Evolutionary conservation across 2,329 filamentous ascomycete genomes (phyloP).

Genomic region (Tolypocladium inflatum): DNA sequence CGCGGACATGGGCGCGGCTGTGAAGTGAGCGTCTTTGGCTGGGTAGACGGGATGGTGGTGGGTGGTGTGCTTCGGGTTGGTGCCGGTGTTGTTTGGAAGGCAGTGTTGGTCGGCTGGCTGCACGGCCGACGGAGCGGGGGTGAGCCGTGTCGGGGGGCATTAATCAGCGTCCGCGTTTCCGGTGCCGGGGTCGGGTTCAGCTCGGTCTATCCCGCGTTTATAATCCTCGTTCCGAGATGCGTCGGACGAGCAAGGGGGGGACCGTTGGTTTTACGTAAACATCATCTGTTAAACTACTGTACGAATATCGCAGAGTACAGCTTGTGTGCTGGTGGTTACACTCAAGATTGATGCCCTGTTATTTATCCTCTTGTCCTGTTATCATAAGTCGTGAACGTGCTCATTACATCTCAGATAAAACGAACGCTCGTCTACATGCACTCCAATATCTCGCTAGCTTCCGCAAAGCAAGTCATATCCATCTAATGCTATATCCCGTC

Average conservation of each 20-base stretch:
- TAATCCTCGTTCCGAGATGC: background rate
- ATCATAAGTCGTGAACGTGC: background rate
- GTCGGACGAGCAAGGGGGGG: background rate
- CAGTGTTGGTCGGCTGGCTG: background rate
- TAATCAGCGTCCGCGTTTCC: background rate
- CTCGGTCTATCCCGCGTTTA: background rate
- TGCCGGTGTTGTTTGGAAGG: too few relatives aligned
- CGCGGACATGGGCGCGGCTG: background rate
- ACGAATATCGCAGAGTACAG: too few relatives aligned
- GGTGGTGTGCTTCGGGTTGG: too few relatives aligned
- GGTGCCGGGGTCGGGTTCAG: background rate
- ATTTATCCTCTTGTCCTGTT: background rate
- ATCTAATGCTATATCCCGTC: background rate
- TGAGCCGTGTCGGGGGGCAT: background rate
- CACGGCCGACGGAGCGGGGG: background rate
- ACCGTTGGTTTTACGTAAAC: background rate
- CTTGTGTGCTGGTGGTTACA: too few relatives aligned
- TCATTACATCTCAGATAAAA: background rate
- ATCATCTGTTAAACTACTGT: background rate
- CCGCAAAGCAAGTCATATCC: background rate
- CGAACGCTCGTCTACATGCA: background rate
- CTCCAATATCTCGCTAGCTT: background rate
- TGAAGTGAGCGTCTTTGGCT: too few relatives aligned
- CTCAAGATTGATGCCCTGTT: too few relatives aligned
- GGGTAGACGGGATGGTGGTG: too few relatives aligned